Evolutionary conservation across 371 early-diverging fungal species (phyloP), one percentile per base, ranked within the genome.

Genomic region (Rhizopus sp.): DNA sequence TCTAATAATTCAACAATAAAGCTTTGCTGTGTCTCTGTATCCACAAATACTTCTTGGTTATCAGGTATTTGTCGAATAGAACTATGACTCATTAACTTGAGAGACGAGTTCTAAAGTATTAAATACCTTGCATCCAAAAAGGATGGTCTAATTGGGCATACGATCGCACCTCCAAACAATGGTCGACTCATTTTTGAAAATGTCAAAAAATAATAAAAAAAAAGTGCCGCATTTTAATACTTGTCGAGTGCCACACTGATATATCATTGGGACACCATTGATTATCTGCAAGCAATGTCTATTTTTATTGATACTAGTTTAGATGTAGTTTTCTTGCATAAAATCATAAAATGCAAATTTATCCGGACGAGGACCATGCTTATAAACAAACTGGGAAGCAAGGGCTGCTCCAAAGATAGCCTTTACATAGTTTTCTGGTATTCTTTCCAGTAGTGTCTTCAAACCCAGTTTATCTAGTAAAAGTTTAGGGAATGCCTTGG

Each of bases 291-390:
- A 23, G 23, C 23, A 23, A 23, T 23, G 23, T 23, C 23, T 23
- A 23, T 23, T 23, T n/a, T 23, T 23, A 23, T 23, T 23, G 23
- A 23, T 23, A 23, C 23, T 23, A 23, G 23, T 23, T 23, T 23
- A 23, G 23, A 23, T 23, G 2, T 23, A 76, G 63, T 66, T 69
- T 53, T 60, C 60, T 53, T 73, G 76, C 95, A 98, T 94, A 75
- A 89, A 98, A 77, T 96, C 96, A 73, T 98, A 98, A 89, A 98
- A 98, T 47, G 98, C 95, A 78, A 98, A 98, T 78, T 98, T 97
- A 62, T 87, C 85, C 34, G 98, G 98, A 57, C 88, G 83, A 37
- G 90, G 88, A 34, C 98, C 98, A 63, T 94, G 95, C 80, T 90
- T 87, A 83, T 97, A 98, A 52, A 98, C 92, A 74, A 98, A 98